Conservation (phyloP, 2,329 filamentous ascomycete species). For the Nakataea oryzae region DNA sequence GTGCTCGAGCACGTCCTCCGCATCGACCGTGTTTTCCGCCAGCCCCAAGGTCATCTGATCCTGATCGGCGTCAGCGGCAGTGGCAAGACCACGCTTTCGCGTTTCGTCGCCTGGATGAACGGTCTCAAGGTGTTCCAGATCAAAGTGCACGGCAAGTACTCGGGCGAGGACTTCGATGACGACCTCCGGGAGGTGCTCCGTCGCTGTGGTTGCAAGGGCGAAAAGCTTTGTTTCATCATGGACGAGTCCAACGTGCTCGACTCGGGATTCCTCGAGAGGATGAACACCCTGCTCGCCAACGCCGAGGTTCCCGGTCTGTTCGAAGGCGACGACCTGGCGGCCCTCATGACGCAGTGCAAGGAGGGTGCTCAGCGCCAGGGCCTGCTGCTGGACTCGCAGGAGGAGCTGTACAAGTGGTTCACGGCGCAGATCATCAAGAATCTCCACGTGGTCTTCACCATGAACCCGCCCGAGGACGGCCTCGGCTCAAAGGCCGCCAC, state of each 20-base stretch:
- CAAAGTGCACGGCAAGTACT: conserved; percentile 98
- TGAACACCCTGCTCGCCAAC: conserved; percentile 98
- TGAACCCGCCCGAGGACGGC: conserved; percentile 96
- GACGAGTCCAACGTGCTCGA: conserved; percentile 98
- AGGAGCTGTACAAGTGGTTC: conserved; percentile 99
- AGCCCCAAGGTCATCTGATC: conserved; percentile 96
- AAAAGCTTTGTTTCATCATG: conserved; percentile 99
- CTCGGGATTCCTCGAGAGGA: conserved; percentile 95
- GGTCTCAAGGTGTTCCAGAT: conserved; percentile 98
- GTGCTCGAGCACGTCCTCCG: conserved; percentile 95
- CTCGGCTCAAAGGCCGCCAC: conserved; percentile 94
- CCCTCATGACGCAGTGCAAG: conserved; percentile 98
- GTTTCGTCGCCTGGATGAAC: conserved; percentile 99
- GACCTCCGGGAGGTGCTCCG: conserved; percentile 90
- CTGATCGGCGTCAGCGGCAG: conserved; percentile 97
- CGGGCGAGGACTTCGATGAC: conserved; percentile 96
- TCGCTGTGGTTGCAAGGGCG: conserved; percentile 90
- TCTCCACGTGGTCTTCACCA: conserved; percentile 96
- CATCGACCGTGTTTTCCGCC: conserved; percentile 96
- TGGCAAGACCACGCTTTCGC: conserved; percentile 94
- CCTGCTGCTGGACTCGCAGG: conserved; percentile 87
- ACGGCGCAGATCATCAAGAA: conserved; percentile 99
- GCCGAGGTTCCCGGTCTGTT: conserved; percentile 98
- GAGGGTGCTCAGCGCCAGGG: conserved; percentile 96
- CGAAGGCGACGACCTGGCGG: conserved; percentile 95